Conservation (phyloP, 495 filamentous ascomycete species). For the Thermothielavioides terrestris region DNA sequence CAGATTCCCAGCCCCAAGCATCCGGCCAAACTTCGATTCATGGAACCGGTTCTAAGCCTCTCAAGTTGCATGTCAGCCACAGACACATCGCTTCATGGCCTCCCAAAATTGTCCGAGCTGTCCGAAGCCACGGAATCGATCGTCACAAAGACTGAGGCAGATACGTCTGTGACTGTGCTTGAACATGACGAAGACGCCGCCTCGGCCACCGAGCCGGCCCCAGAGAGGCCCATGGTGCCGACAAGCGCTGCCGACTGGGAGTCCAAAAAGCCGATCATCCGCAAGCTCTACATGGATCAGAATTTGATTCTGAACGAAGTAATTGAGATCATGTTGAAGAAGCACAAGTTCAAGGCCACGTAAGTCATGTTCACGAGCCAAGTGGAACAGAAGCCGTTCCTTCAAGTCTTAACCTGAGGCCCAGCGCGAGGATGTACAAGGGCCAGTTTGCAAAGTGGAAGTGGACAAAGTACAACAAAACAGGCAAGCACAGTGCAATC, state of each 20-base stretch:
- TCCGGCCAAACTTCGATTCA: neutral
- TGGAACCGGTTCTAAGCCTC: neutral
- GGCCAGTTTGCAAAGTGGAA: constrained; percentile 29
- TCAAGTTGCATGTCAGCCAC: too few species aligned
- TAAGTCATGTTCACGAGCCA: constrained; percentile 5
- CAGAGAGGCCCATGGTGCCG: constrained; percentile 23
- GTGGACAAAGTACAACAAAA: constrained; percentile 31
- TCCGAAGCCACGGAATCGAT: neutral
- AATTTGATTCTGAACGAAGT: constrained; percentile 31
- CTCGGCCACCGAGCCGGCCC: neutral
- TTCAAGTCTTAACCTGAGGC: neutral
- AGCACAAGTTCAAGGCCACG: constrained; percentile 31
- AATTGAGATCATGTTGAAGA: constrained; percentile 23
- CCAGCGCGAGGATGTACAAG: constrained; percentile 30
- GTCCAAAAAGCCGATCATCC: constrained; percentile 22
- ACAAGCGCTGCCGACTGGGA: constrained; percentile 28
- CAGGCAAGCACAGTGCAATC: neutral
- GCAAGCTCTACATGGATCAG: constrained; percentile 25
- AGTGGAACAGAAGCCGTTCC: neutral
- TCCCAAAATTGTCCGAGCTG: neutral
- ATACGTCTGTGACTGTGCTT: neutral
- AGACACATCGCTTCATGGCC: neutral
- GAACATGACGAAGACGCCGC: neutral
- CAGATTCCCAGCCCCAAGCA: neutral
- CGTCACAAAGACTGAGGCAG: neutral